Evolutionary conservation across 345 rosid species (phyloP), one percentile per base, ranked within the genome.

Genomic region (Gossypium raimondii): DNA sequence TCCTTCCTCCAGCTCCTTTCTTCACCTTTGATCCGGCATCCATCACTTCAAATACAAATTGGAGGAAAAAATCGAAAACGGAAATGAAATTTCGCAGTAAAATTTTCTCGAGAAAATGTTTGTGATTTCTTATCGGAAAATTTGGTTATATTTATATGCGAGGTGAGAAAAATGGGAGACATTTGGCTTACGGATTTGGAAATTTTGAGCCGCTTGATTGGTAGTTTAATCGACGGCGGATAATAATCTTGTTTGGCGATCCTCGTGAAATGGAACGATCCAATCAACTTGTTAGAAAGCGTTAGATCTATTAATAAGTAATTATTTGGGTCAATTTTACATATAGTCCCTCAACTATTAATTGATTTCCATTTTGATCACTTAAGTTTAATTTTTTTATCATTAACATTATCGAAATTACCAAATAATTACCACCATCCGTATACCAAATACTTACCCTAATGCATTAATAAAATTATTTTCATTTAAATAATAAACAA

Each of bases 1-100:
- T 88, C 85, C 94, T 83, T 10, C 94, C 97, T 27, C 81, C 89
- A 4, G 86, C 88, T 20, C 93, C 94, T 55, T 86, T 92, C 81
- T 92, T 92, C 62, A 69, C 63, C 69, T 88, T 90, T 7, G 80
- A 83, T 68, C 77, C 86, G 17, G 84, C 11, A 10, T 90, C 93
- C 94, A 90, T 92, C n/a, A 22, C 73, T 45, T 12, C 38, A 9
- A 58, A 24, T 20, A 24, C 50, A 9, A 9, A 57, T 16, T 13
- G n/a, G 13, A 10, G 43, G 8, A 16, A 4, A 27, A 45, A 16
- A 24, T 9, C 3, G 7, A 9, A n/a, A 24, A 45, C 0, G 24
- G 2, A 50, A 69, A 25, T 2, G 14, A 51, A 52, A 7, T 9
- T 8, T 22, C 22, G 1, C n/a, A 34, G 27, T 50, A n/a, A 22